A percentile compares a stretch with the other conserved stretches of the same genome.
Evolutionary conservation across 2,329 filamentous ascomycete genomes (phyloP).

Genomic region (Septoria linicola): DNA sequence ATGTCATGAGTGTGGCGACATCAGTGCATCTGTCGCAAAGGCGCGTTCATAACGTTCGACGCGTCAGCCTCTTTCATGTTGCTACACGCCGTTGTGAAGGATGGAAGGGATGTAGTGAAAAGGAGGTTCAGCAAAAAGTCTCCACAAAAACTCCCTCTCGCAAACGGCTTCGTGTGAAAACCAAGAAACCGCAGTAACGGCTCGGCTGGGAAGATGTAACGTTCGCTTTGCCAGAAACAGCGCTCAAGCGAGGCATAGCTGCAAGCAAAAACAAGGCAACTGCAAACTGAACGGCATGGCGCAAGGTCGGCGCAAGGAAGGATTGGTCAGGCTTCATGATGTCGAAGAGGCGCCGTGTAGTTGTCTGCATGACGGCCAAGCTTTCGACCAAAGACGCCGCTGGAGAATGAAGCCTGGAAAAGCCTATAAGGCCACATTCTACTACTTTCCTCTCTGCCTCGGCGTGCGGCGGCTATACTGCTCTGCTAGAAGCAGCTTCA

Average conservation of each 20-base stretch:
- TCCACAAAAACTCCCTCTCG: constrained; percentile 9
- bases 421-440: too few species aligned
- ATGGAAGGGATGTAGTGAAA: not conserved
- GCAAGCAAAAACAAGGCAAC: constrained; percentile 4
- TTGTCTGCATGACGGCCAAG: not conserved
- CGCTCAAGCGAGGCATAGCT: not conserved
- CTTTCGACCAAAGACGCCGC: not conserved
- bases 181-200: too few species aligned
- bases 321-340: too few species aligned
- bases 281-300: constrained; percentile 1
- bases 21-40: not conserved
- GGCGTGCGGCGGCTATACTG: too few species aligned
- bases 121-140: not conserved
- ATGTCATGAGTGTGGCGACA: too few species aligned
- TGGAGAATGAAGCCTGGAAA: too few species aligned
- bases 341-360: too few species aligned
- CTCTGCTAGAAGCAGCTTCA: too few species aligned
- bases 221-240: not conserved
- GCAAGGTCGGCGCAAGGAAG: not conserved
- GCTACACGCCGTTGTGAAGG: too few species aligned
- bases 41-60: too few species aligned
- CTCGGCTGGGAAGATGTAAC: constrained; percentile 5
- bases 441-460: too few species aligned
- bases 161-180: constrained; percentile 2
- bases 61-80: too few species aligned